Base-by-base conservation (phyloP, 2,329 filamentous ascomycete genomes). In the Aspergillus floridensis region DNA sequence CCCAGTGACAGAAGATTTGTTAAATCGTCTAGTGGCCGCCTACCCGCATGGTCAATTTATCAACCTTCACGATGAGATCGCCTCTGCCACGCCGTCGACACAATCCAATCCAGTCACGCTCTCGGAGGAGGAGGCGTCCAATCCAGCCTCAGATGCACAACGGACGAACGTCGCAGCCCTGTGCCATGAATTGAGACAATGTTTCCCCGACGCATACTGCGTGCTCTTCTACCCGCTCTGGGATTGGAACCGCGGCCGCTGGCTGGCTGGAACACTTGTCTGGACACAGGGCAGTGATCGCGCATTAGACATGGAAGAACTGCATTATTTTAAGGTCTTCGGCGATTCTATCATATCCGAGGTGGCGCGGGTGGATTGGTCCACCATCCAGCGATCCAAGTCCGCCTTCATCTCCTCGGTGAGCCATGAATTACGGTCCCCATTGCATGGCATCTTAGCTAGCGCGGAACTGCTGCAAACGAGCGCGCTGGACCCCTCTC, bases 361-460 rank as follows among this genome's bases (percentile, higher is more conserved):
- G 54, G 69, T 73, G n/a, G 68, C 70, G 32, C 70, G 73, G 11
- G 65, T 74, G n/a, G 70, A 75, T 35, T 68, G 70, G 29, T 63
- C 68, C 7, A 65, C 69, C 1, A 67, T 68, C 2, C 78, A 82
- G 55, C 74, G 76, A 26, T 76, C 79, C 24, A 84, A 84, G 60
- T 76, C 75, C 1, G 79, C 81, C 12, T 83, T 84, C 53, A 78
- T 84, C 31, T 78, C 79, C 1, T 79, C 76, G 2, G 82, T 84
- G 26, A 79, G 76, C 29, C 81, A 84, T 57, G 81, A 84, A 63
- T 65, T 84, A 7, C 70, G 80, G n/a, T 76, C 66, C 46, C 81
- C 74, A 48, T 68, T 77, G 54, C 81, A 78, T 59, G 80, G 77
- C 24, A 74, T 77, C 22, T 65, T 78, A 14, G 81, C 77, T 1